Conservation (phyloP, 1,284 basidiomycete genomes). For the Tylopilus sp. region DNA sequence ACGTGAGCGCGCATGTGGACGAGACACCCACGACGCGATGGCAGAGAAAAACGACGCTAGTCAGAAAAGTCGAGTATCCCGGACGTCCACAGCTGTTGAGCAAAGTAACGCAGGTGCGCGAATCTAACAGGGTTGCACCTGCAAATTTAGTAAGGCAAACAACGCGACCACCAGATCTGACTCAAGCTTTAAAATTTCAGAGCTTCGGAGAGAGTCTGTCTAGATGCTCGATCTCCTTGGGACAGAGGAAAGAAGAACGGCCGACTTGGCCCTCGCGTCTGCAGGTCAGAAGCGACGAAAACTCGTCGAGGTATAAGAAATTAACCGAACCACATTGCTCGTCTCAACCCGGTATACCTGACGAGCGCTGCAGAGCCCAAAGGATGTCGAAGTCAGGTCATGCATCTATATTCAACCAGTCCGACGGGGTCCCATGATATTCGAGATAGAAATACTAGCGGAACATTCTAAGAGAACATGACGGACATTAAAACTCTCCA, state of each 20-base stretch:
- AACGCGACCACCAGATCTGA: neutral
- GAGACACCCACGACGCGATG: no score
- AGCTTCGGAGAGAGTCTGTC: neutral
- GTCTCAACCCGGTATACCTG: neutral
- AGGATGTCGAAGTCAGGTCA: neutral
- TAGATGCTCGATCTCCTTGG: neutral
- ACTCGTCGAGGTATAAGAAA: neutral
- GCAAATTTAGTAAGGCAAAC: no score
- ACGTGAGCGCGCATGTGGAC: no score
- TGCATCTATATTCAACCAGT: conserved; percentile 1
- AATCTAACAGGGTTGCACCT: no score
- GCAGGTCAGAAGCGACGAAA: neutral
- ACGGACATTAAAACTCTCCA: conserved; percentile 30
- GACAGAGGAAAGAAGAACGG: neutral
- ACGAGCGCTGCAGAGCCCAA: neutral
- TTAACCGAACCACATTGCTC: neutral
- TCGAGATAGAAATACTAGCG: conserved; percentile 7
- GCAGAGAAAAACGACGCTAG: no score
- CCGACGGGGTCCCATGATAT: neutral
- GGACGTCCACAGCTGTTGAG: no score
- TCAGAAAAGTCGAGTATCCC: no score
- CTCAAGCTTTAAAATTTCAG: neutral
- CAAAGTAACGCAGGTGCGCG: no score
- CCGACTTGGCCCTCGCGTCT: neutral
- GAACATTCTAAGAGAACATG: conserved; percentile 1